A percentile compares a stretch with the other conserved stretches of the same genome.
Evolutionary conservation across 805 yeast species (phyloP).

Genomic region (Candida jianshihensis): DNA sequence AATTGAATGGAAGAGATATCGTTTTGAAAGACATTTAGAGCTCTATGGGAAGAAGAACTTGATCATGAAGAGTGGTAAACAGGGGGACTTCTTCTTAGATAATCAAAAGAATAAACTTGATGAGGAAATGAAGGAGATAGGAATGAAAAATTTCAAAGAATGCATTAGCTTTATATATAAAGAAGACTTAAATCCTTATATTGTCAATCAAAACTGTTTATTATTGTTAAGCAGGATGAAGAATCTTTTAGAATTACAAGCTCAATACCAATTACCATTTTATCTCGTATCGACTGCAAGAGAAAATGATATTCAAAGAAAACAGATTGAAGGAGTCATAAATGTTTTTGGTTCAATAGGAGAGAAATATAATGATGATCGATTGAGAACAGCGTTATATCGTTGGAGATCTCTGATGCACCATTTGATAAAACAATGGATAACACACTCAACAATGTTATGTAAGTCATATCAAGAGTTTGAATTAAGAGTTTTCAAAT

Average conservation of each 20-base stretch:
- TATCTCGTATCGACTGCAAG: no score
- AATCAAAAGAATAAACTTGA: constrained; percentile 1
- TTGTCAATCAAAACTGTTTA: no score
- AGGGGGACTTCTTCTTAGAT: neutral
- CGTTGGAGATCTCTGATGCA: constrained; percentile 6
- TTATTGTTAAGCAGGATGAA: no score
- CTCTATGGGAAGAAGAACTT: neutral
- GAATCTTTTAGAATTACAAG: no score
- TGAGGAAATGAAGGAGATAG: constrained; percentile 2
- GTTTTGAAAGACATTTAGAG: neutral
- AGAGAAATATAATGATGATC: no score
- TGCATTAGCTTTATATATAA: no score
- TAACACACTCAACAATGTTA: neutral
- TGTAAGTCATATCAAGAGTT: constrained; percentile 1
- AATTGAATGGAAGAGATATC: constrained; percentile 3
- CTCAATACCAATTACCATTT: no score
- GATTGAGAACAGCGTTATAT: no score
- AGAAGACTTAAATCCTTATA: no score
- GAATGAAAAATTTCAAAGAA: constrained; percentile 1
- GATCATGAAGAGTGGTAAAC: neutral
- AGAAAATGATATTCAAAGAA: no score
- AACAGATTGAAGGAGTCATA: no score
- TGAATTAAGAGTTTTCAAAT: constrained; percentile 3
- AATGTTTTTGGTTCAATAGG: no score
- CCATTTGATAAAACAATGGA: constrained; percentile 1